Evolutionary conservation across 768 basidiomycete genomes (phyloP).

Genomic region (Leccinum boreale): DNA sequence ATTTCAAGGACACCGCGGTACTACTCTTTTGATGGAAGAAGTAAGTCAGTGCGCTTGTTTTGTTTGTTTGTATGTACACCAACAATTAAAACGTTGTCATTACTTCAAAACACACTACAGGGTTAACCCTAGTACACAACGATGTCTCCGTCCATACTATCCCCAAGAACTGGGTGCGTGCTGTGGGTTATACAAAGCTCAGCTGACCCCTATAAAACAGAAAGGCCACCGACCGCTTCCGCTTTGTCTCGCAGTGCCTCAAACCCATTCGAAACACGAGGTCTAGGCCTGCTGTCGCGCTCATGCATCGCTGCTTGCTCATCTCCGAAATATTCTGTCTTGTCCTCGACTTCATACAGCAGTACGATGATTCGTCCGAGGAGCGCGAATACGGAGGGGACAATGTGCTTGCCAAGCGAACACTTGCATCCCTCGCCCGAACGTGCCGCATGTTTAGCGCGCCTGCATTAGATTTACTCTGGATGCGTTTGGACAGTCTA

Average conservation of each 20-base stretch:
- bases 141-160: background rate
- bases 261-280: background rate
- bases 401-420: background rate
- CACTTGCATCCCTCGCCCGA: constrained; percentile 18
- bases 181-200: background rate
- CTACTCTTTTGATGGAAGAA: too few relatives aligned
- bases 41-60: too few relatives aligned
- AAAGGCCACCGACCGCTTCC: background rate
- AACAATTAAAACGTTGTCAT: too few relatives aligned
- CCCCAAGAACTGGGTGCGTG: background rate
- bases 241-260: background rate
- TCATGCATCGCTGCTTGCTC: constrained; percentile 13
- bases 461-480: constrained; percentile 20
- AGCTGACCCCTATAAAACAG: background rate
- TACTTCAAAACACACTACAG: too few relatives aligned
- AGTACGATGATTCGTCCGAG: background rate
- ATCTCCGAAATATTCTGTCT: constrained; percentile 10
- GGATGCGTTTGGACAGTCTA: constrained; percentile 14
- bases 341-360: constrained; percentile 10
- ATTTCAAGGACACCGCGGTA: too few relatives aligned
- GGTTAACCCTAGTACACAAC: constrained; percentile 1
- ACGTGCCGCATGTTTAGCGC: constrained; percentile 18
- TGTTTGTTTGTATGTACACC: too few relatives aligned
- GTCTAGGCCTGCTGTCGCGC: background rate
- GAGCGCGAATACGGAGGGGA: background rate